Conservation (phyloP, 495 filamentous ascomycete genomes). For the Acidiella bohemica region DNA sequence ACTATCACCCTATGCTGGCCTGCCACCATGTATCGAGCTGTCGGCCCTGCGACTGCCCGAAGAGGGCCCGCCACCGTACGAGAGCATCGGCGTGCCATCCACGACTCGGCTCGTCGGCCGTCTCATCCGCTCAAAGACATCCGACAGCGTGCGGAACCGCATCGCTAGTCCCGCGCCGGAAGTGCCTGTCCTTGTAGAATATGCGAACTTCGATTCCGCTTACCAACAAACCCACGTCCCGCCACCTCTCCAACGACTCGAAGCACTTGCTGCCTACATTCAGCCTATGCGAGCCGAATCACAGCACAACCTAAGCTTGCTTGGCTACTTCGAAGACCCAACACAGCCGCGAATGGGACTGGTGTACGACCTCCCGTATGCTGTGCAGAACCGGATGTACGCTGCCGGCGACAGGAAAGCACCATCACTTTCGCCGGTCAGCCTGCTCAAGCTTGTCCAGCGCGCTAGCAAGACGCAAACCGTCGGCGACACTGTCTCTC, state of each 20-base stretch:
- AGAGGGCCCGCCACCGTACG: conserved; percentile 31
- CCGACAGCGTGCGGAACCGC: conserved; percentile 30
- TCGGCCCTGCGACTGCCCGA: conserved; percentile 24
- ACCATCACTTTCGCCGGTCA: conserved; percentile 34
- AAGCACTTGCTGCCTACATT: conserved; percentile 45
- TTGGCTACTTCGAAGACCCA: conserved; percentile 80
- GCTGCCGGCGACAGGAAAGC: conserved; percentile 25
- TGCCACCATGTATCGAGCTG: conserved; percentile 25
- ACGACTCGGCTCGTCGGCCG: conserved; percentile 24
- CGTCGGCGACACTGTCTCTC: conserved; percentile 28
- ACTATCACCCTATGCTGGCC: conserved; percentile 15
- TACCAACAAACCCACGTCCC: conserved; percentile 50
- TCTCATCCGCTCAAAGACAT: conserved; percentile 24
- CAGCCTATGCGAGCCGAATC: conserved; percentile 37
- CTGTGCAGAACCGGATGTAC: conserved; percentile 33
- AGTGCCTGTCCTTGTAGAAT: conserved; percentile 51
- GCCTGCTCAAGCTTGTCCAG: conserved; percentile 42
- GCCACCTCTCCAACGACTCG: conserved; percentile 49
- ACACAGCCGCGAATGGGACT: conserved; percentile 63
- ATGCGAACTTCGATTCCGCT: conserved; percentile 48
- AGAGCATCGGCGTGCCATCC: conserved; percentile 23
- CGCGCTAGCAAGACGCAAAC: conserved; percentile 34
- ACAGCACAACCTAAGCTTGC: conserved; percentile 49
- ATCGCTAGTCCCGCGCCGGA: conserved; percentile 24
- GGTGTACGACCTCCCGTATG: conserved; percentile 65